Evolutionary conservation across 2,329 filamentous ascomycete species (phyloP).

Genomic region (Apiospora hydei): DNA sequence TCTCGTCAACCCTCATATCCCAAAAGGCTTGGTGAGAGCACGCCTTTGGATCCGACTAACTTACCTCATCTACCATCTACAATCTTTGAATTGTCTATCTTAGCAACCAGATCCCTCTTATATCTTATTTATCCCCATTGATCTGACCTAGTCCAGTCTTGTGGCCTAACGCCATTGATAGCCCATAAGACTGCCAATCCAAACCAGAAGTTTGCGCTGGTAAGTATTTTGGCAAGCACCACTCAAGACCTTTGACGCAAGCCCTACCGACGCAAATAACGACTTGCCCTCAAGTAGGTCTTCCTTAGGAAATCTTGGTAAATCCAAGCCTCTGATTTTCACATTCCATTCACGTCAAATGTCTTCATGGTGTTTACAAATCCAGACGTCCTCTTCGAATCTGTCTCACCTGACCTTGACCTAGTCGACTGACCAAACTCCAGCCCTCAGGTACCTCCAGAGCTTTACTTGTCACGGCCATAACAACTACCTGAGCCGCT

Average conservation of each 20-base stretch:
- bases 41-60: background rate
- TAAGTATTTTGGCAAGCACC: background rate
- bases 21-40: background rate
- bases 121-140: background rate
- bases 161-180: too few species aligned
- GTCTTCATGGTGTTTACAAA: background rate
- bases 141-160: background rate
- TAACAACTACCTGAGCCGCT: too few species aligned
- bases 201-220: background rate
- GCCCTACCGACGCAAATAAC: background rate
- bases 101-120: background rate
- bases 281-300: background rate
- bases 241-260: background rate
- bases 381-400: background rate
- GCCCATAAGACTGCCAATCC: background rate
- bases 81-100: background rate
- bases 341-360: background rate
- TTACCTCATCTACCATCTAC: background rate
- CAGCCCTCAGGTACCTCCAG: background rate
- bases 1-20: background rate
- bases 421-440: background rate
- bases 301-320: background rate
- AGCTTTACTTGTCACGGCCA: background rate
- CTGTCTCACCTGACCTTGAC: background rate
- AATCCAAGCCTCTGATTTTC: background rate